Percentiles rank a stretch among this genome's conserved stretches.
These are phyloP conservation scores for Alternaria infectoria DNA, from an alignment of 2,329 filamentous ascomycete species.

Conservation along the genomic window DNA sequence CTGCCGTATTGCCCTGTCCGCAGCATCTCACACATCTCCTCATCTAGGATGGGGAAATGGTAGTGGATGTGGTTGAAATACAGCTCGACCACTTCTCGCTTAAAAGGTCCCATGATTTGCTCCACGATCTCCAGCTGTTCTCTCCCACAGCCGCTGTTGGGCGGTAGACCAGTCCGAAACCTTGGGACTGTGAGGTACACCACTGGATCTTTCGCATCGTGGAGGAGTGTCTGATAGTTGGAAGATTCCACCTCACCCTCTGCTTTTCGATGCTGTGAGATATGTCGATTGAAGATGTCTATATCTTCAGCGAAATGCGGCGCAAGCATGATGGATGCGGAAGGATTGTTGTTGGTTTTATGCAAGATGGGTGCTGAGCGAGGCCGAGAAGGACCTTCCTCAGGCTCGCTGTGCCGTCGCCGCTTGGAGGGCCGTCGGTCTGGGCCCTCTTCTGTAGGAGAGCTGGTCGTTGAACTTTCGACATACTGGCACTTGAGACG, in stretches of 20 bases:
- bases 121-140: slow-evolving; percentile 51
- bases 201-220: slow-evolving; percentile 49
- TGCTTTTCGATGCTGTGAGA: slow-evolving; percentile 39
- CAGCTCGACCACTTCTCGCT: slow-evolving; percentile 51
- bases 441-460: slow-evolving; percentile 30
- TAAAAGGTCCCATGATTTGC: slow-evolving; percentile 49
- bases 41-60: slow-evolving; percentile 51
- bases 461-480: slow-evolving; percentile 30
- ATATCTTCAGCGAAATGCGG: slow-evolving; percentile 52
- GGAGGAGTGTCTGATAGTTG: slow-evolving; percentile 60
- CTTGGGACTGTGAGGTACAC: slow-evolving; percentile 57
- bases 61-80: slow-evolving; percentile 52
- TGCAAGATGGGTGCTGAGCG: slow-evolving; percentile 37
- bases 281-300: slow-evolving; percentile 49
- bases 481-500: slow-evolving; percentile 47
- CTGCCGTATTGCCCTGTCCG: slow-evolving; percentile 43
- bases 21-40: slow-evolving; percentile 44
- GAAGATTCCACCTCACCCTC: slow-evolving; percentile 38
- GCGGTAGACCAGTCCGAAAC: slow-evolving; percentile 54
- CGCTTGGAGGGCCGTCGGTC: slow-evolving; percentile 34
- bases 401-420: slow-evolving; percentile 35
- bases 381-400: slow-evolving; percentile 27
- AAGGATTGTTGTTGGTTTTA: slow-evolving; percentile 38
- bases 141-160: slow-evolving; percentile 43
- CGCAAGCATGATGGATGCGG: slow-evolving; percentile 48